Evolutionary conservation across 106 monocot species (phyloP).

Genomic region (Acorus calamus): DNA sequence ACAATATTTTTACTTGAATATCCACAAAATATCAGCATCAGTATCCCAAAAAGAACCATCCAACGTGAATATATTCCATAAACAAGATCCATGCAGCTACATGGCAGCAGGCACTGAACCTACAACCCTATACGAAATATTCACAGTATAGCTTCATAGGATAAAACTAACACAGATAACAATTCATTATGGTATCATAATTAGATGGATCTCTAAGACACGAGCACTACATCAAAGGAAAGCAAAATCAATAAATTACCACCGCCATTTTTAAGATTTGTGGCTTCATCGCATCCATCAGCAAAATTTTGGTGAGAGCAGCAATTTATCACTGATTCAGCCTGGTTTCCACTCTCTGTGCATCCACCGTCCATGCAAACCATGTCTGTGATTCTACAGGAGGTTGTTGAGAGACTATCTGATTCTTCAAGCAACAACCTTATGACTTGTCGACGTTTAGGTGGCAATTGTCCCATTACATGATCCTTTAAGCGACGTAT

Average conservation of each 20-base stretch:
- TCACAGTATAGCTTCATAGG: too few relatives aligned
- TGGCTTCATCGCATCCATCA: conserved; percentile 12
- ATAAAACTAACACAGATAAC: too few relatives aligned
- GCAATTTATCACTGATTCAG: conserved; percentile 12
- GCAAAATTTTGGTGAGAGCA: conserved; percentile 2
- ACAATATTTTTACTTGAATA: too few relatives aligned
- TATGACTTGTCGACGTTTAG: conserved; percentile 90
- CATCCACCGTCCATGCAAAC: neutral
- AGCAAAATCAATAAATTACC: conserved; percentile 13
- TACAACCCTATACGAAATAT: too few relatives aligned
- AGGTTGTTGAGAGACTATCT: conserved; percentile 41
- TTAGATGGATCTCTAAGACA: too few relatives aligned
- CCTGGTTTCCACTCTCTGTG: neutral
- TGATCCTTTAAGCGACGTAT: conserved; percentile 90
- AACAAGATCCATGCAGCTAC: too few relatives aligned
- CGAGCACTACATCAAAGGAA: too few relatives aligned
- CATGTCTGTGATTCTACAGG: conserved; percentile 10
- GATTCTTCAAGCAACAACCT: conserved; percentile 53
- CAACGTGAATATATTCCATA: too few relatives aligned
- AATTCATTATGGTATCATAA: too few relatives aligned
- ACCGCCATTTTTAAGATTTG: neutral
- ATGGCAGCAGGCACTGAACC: too few relatives aligned
- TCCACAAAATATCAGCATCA: too few relatives aligned
- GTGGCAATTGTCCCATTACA: conserved; percentile 81
- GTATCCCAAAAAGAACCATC: too few relatives aligned